Percentiles rank a stretch among this genome's conserved stretches.
Conservation (phyloP, 108 stramenopile genomes). For the Fistulifera pelliculosa region DNA sequence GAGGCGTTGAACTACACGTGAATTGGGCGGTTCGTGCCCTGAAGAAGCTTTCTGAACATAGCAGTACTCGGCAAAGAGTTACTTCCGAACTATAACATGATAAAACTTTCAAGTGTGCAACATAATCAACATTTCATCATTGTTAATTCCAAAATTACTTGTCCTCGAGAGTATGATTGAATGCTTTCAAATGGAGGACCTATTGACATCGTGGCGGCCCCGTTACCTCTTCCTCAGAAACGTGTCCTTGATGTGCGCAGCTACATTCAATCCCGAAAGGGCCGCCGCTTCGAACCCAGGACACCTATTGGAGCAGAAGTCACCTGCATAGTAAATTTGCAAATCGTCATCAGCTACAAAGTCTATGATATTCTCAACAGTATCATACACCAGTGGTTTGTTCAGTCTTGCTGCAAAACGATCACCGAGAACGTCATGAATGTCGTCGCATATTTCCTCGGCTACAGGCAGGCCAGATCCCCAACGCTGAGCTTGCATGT, state of each 20-base stretch:
- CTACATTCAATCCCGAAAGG: conserved; percentile 47
- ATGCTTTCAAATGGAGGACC: too few relatives aligned
- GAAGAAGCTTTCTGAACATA: conserved; percentile 20
- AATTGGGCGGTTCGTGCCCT: conserved; percentile 71
- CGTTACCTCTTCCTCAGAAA: too few relatives aligned
- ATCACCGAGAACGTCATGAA: conserved; percentile 25
- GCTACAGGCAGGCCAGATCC: conserved; percentile 36
- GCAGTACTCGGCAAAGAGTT: background rate
- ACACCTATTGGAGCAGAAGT: conserved; percentile 44
- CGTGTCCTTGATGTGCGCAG: conserved; percentile 15
- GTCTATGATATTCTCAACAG: conserved; percentile 17
- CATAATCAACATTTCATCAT: too few relatives aligned
- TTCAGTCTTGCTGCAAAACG: conserved; percentile 12
- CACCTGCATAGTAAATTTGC: conserved; percentile 49
- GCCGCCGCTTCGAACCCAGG: conserved; percentile 57
- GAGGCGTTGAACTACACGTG: conserved; percentile 72
- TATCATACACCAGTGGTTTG: too few relatives aligned
- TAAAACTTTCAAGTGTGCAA: too few relatives aligned
- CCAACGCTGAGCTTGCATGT: conserved; percentile 49
- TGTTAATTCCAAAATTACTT: too few relatives aligned
- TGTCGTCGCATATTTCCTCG: too few relatives aligned
- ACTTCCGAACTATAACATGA: too few relatives aligned
- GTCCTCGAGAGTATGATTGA: too few relatives aligned
- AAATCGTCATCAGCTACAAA: conserved; percentile 40
- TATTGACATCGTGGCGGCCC: too few relatives aligned